A percentile compares a stretch with the other conserved stretches of the same genome.
phyloP scores from a whole-genome alignment of 129 eudicot species.

The Sambucus nigra region DNA sequence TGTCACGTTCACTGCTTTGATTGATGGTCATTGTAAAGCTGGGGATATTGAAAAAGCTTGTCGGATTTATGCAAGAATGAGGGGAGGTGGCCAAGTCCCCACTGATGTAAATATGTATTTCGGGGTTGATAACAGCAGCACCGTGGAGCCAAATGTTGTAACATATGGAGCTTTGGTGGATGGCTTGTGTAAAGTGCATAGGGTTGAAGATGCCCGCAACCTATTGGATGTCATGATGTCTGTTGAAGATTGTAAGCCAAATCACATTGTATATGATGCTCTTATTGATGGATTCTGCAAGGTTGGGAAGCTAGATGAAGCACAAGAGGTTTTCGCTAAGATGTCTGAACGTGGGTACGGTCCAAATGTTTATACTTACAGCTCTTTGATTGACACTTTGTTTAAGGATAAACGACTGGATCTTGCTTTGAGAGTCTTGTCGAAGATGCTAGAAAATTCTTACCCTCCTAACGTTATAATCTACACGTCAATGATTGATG shows the following conservation, averaged over 20 bases:
- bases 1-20: conserved; percentile 73
- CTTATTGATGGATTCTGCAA: conserved; percentile 92
- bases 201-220: conserved; percentile 59
- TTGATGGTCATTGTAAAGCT: conserved; percentile 84
- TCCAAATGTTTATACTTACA: conserved; percentile 67
- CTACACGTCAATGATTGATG: conserved; percentile 87
- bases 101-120: conserved; percentile 58
- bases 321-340: conserved; percentile 53
- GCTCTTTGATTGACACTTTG: conserved; percentile 73
- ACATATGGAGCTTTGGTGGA: conserved; percentile 94
- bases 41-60: conserved; percentile 67
- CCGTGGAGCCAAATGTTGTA: conserved; percentile 61
- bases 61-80: conserved; percentile 75
- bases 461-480: conserved; percentile 80
- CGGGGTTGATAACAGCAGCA: conserved; percentile 22
- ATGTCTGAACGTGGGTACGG: conserved; percentile 68
- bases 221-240: conserved; percentile 70
- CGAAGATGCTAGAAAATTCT: conserved; percentile 73
- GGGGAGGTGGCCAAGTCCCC: conserved; percentile 27
- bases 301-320: conserved; percentile 74
- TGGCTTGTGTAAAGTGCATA: conserved; percentile 85
- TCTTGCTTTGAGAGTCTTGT: conserved; percentile 68
- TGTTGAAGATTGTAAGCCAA: conserved; percentile 73
- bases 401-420: conserved; percentile 89
- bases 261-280: conserved; percentile 80